Percentiles rank a stretch among this genome's conserved stretches.
Conservation (phyloP, 345 rosid species). For the Fremontodendron californicum region DNA sequence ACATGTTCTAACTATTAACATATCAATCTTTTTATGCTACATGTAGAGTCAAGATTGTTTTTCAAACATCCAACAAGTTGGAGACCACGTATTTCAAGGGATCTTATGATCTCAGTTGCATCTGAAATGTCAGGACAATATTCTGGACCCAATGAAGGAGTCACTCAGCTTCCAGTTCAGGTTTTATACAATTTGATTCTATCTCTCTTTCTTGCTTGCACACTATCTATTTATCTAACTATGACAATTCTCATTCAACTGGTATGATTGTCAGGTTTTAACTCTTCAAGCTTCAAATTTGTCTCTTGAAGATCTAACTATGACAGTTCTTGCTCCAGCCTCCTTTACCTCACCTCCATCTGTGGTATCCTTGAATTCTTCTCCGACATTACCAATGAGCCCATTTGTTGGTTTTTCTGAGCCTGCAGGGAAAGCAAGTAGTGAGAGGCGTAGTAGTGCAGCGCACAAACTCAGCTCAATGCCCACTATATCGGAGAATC, state of each 20-base stretch:
- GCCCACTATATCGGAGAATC: constrained; percentile 24
- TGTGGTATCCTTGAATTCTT: constrained; percentile 72
- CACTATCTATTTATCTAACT: neutral
- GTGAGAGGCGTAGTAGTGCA: neutral
- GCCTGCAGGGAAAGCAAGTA: constrained; percentile 47
- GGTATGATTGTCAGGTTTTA: constrained; percentile 58
- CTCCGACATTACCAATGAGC: constrained; percentile 61
- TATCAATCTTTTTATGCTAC: constrained; percentile 16
- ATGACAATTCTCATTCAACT: constrained; percentile 19
- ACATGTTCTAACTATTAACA: constrained; percentile 12
- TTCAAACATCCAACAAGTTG: constrained; percentile 86
- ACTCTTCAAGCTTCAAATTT: constrained; percentile 93
- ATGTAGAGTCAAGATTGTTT: constrained; percentile 78
- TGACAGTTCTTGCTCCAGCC: constrained; percentile 93
- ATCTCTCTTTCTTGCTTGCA: neutral
- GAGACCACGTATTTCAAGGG: constrained; percentile 79
- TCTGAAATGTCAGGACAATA: constrained; percentile 69
- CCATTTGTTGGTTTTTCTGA: constrained; percentile 62
- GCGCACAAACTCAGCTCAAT: constrained; percentile 30
- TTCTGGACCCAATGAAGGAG: constrained; percentile 52
- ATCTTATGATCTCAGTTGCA: constrained; percentile 88
- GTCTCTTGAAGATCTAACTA: constrained; percentile 77
- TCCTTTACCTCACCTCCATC: constrained; percentile 84
- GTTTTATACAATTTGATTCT: constrained; percentile 31
- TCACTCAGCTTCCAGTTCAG: constrained; percentile 88